phyloP scores from a whole-genome alignment of 2,329 filamentous ascomycete species.

The Pseudopithomyces chartarum region DNA sequence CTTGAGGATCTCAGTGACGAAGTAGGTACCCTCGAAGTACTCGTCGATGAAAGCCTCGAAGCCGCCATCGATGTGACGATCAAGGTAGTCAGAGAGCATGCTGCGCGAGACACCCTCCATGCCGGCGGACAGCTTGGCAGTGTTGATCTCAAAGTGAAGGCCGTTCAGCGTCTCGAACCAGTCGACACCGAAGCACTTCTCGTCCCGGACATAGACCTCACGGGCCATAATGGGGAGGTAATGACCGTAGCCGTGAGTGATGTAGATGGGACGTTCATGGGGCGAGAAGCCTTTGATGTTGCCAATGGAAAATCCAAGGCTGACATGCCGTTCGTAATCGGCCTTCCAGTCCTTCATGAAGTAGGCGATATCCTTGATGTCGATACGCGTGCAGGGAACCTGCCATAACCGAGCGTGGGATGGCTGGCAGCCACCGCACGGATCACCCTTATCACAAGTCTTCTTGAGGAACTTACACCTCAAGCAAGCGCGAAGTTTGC shows the following conservation, averaged over 20 bases:
- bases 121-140: constrained; percentile 85
- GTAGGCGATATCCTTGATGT: constrained; percentile 97
- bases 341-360: constrained; percentile 99
- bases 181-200: constrained; percentile 90
- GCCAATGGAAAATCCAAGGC: constrained; percentile 84
- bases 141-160: constrained; percentile 83
- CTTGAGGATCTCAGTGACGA: constrained; percentile 95
- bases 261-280: constrained; percentile 74
- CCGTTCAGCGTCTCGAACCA: constrained; percentile 85
- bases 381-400: constrained; percentile 95
- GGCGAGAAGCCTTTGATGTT: constrained; percentile 87
- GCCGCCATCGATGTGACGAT: constrained; percentile 89
- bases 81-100: constrained; percentile 87
- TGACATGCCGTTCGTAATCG: constrained; percentile 90
- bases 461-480: constrained; percentile 99
- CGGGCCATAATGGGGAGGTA: constrained; percentile 90
- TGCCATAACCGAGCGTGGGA: constrained; percentile 96
- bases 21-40: constrained; percentile 93
- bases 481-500: constrained; percentile 90
- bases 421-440: constrained; percentile 92
- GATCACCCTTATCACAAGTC: constrained; percentile 97
- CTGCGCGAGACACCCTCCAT: constrained; percentile 83
- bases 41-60: constrained; percentile 95
- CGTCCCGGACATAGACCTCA: constrained; percentile 89
- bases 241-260: constrained; percentile 95